A percentile compares a stretch with the other conserved stretches of the same genome.
phyloP scores from a whole-genome alignment of 139 green algal species.

The Nannochloris sp. region DNA sequence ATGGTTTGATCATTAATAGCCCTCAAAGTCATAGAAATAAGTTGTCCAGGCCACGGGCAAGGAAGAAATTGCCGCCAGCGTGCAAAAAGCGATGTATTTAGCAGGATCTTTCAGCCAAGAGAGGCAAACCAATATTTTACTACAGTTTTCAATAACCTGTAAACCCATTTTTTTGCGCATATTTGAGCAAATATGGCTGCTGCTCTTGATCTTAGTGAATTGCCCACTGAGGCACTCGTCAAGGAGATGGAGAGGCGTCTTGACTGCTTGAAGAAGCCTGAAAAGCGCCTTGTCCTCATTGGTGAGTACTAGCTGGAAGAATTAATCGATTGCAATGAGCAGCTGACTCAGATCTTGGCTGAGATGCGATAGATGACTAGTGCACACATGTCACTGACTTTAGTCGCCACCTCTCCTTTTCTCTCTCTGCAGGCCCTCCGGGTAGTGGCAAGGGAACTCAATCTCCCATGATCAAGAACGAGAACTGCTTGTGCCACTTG shows the following conservation, averaged over 20 bases:
- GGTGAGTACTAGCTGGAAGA: constrained; percentile 56
- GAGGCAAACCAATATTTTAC: too few species aligned
- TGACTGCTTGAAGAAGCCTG: constrained; percentile 88
- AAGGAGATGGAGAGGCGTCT: constrained; percentile 80
- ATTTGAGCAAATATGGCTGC: not conserved
- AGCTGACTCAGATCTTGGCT: too few species aligned
- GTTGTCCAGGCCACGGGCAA: too few species aligned
- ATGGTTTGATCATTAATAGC: too few species aligned
- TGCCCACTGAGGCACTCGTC: constrained; percentile 73
- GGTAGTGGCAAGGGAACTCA: constrained; percentile 91
- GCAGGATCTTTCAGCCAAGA: too few species aligned
- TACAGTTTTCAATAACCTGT: too few species aligned
- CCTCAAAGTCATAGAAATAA: too few species aligned
- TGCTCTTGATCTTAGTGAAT: constrained; percentile 58
- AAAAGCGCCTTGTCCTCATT: constrained; percentile 92
- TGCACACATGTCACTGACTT: too few species aligned
- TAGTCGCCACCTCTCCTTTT: not conserved
- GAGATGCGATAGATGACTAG: too few species aligned
- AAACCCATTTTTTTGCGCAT: too few species aligned
- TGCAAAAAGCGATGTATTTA: too few species aligned
- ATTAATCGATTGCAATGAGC: too few species aligned
- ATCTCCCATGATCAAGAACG: constrained; percentile 87
- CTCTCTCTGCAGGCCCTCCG: constrained; percentile 61
- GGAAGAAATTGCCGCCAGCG: not conserved
- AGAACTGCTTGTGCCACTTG: constrained; percentile 97